phyloP scores from a whole-genome alignment of 441 rosid genomes.

The Syzygium syzygioides region DNA sequence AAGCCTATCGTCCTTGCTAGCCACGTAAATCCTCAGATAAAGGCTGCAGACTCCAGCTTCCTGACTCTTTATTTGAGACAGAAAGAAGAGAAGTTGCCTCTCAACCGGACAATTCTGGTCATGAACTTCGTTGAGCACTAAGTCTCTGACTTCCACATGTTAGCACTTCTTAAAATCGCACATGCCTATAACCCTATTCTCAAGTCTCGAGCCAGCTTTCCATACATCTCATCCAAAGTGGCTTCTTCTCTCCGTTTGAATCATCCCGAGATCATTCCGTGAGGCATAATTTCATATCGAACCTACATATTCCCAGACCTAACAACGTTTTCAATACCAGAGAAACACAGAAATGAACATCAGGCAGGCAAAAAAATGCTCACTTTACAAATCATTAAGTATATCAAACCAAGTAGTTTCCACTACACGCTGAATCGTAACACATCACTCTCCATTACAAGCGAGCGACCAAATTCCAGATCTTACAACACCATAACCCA shows the following conservation, averaged over 20 bases:
- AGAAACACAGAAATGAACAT: neutral
- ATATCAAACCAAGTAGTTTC: neutral
- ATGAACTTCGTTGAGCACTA: neutral
- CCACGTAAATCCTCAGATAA: neutral
- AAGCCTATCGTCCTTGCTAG: neutral
- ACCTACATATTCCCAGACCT: neutral
- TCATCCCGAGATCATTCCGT: neutral
- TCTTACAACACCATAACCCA: neutral
- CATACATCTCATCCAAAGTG: neutral
- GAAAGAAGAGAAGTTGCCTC: neutral
- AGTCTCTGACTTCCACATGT: neutral
- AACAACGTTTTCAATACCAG: neutral
- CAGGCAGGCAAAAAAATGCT: neutral
- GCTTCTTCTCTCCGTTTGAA: neutral
- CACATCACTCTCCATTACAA: neutral
- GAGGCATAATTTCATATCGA: neutral
- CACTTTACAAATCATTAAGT: neutral
- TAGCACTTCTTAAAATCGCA: neutral
- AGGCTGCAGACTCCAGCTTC: neutral
- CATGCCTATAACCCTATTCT: neutral
- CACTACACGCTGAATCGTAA: neutral
- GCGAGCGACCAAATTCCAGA: neutral
- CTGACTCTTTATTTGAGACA: neutral
- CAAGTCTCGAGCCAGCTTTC: neutral
- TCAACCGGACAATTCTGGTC: neutral